phyloP scores from a whole-genome alignment of 306 rosid genomes.

The Pachyrhizus erosus region DNA sequence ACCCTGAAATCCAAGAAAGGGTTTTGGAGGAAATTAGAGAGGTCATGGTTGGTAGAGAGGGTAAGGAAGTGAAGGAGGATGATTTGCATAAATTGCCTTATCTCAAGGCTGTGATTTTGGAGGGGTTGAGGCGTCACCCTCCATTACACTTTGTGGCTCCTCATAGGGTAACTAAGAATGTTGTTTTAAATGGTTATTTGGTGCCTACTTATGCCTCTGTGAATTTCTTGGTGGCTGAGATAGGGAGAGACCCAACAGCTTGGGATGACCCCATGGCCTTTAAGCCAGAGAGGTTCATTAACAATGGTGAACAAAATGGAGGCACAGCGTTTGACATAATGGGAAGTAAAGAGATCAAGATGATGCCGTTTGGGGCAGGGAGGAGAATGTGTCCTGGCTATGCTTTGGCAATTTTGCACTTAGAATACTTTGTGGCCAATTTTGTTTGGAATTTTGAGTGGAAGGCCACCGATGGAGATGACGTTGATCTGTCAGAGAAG shows the following conservation, averaged over 20 bases:
- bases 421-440: constrained; percentile 55
- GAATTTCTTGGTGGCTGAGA: constrained; percentile 57
- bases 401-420: constrained; percentile 43
- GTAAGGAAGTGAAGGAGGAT: constrained; percentile 44
- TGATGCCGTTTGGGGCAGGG: constrained; percentile 61
- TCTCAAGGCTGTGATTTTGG: constrained; percentile 54
- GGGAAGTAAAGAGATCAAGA: constrained; percentile 49
- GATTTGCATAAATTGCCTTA: constrained; percentile 48
- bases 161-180: constrained; percentile 52
- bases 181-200: constrained; percentile 45
- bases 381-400: constrained; percentile 59
- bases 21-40: constrained; percentile 45
- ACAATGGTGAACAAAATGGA: not conserved
- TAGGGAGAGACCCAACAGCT: constrained; percentile 48
- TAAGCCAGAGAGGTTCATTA: constrained; percentile 56
- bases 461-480: constrained; percentile 24
- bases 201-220: constrained; percentile 48
- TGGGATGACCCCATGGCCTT: constrained; percentile 59
- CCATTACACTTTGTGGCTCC: constrained; percentile 53
- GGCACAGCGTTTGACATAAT: constrained; percentile 43
- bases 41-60: constrained; percentile 40
- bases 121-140: constrained; percentile 55
- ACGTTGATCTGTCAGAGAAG: constrained; percentile 47
- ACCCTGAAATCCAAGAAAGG: constrained; percentile 43
- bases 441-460: constrained; percentile 51